Conservation (phyloP, 2,329 filamentous ascomycete genomes). For the Trichophaea hybrida region DNA sequence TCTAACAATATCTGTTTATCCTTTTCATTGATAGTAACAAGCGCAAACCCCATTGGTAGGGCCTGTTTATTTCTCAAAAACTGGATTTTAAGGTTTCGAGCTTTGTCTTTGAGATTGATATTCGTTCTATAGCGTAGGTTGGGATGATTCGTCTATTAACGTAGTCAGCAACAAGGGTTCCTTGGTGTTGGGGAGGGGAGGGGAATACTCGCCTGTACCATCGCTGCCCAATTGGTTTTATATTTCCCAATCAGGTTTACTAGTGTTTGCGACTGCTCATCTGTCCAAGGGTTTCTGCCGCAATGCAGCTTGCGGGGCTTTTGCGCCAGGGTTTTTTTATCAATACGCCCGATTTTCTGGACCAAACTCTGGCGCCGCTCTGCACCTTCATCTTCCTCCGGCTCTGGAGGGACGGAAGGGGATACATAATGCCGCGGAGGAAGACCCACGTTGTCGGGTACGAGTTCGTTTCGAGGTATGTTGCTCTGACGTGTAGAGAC, state of each 20-base stretch:
- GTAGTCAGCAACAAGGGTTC: not conserved
- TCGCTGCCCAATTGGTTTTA: not conserved
- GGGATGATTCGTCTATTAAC: not conserved
- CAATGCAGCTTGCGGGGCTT: not conserved
- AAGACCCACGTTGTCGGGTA: not conserved
- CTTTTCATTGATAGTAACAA: not conserved
- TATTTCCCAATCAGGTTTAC: not conserved
- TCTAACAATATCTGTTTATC: not conserved
- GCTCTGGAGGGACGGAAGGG: not conserved
- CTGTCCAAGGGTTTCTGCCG: not conserved
- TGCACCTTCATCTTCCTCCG: not conserved
- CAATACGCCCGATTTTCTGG: too few relatives aligned
- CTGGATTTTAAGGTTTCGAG: not conserved
- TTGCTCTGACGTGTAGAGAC: not conserved
- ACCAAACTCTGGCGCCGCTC: too few relatives aligned
- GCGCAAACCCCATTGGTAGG: not conserved
- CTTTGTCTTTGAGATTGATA: slow-evolving; percentile 2
- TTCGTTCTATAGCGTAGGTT: not conserved
- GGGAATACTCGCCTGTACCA: not conserved
- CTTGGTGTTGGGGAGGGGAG: not conserved
- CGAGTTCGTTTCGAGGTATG: not conserved
- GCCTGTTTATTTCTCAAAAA: not conserved
- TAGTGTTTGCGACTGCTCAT: not conserved
- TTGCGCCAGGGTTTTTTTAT: not conserved
- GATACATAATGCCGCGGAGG: not conserved